These are phyloP conservation scores for Rhodomyrtus tomentosa DNA, from an alignment of 345 rosid genomes.

Conservation along the genomic window DNA sequence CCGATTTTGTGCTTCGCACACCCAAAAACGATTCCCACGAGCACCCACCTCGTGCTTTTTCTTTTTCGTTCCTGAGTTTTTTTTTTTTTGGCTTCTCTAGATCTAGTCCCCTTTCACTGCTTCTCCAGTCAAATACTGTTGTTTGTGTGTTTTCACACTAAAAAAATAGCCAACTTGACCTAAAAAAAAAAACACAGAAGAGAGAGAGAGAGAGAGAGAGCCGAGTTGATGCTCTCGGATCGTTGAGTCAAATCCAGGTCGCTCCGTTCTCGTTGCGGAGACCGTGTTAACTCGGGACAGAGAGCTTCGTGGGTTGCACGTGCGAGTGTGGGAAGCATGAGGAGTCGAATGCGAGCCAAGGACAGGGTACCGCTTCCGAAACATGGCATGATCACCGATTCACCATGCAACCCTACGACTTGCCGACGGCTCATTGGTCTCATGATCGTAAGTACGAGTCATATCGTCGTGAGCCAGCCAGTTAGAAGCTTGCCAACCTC, in stretches of 20 bases:
- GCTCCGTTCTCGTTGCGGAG: not conserved
- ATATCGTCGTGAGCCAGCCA: not conserved
- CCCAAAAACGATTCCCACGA: not conserved
- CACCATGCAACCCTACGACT: not conserved
- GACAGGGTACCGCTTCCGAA: not conserved
- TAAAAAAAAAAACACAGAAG: not conserved
- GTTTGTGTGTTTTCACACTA: not conserved
- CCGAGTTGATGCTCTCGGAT: not conserved
- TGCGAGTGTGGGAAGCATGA: not conserved
- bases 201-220: not conserved
- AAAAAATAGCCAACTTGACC: conserved; percentile 7
- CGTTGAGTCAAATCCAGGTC: not conserved
- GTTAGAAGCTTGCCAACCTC: not conserved
- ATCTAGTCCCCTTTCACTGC: conserved; percentile 2
- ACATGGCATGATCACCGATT: not conserved
- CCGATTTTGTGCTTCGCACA: not conserved
- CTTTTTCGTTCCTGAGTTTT: too few species aligned
- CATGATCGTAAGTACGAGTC: fast-evolving
- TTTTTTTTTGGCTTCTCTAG: not conserved
- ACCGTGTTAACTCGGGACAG: not conserved
- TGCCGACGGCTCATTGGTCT: not conserved
- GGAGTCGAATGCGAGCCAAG: not conserved
- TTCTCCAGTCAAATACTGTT: conserved; percentile 6
- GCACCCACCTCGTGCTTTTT: not conserved
- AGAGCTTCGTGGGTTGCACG: not conserved